Evolutionary conservation across 2,329 filamentous ascomycete species (phyloP).

Genomic region (Parafenestella ontariensis): DNA sequence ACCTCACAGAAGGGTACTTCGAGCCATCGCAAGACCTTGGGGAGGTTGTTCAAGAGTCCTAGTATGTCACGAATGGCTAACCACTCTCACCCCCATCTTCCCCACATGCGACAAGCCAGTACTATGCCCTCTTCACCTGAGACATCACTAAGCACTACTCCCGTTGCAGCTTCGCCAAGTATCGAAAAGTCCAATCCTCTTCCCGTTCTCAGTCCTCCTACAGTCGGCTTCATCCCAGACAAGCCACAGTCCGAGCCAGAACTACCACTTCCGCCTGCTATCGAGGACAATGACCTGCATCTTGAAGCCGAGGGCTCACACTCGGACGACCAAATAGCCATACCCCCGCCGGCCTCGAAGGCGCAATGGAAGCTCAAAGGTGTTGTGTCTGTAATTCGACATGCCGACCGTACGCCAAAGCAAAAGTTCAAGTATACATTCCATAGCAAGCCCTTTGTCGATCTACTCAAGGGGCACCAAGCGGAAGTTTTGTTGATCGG

Average conservation of each 20-base stretch:
- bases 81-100: constrained; percentile 50
- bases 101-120: constrained; percentile 43
- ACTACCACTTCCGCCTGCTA: constrained; percentile 33
- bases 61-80: constrained; percentile 67
- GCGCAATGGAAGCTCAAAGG: constrained; percentile 98
- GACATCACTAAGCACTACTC: constrained; percentile 48
- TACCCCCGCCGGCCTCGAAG: constrained; percentile 69
- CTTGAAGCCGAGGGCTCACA: constrained; percentile 33
- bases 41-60: constrained; percentile 69
- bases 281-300: constrained; percentile 32
- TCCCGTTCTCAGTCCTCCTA: constrained; percentile 22
- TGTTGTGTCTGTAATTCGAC: constrained; percentile 93
- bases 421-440: constrained; percentile 99
- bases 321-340: constrained; percentile 43
- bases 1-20: constrained; percentile 43
- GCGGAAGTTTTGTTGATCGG: constrained; percentile 95
- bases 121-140: constrained; percentile 56
- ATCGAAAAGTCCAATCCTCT: constrained; percentile 48
- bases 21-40: constrained; percentile 56
- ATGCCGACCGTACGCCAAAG: constrained; percentile 96
- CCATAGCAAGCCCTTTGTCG: constrained; percentile 94
- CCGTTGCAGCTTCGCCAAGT: constrained; percentile 53
- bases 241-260: constrained; percentile 43
- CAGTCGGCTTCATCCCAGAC: constrained; percentile 17
- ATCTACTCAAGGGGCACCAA: constrained; percentile 91